phyloP scores from a whole-genome alignment of 2,329 filamentous ascomycete species.

The Sclerotinia sclerotiorum region DNA sequence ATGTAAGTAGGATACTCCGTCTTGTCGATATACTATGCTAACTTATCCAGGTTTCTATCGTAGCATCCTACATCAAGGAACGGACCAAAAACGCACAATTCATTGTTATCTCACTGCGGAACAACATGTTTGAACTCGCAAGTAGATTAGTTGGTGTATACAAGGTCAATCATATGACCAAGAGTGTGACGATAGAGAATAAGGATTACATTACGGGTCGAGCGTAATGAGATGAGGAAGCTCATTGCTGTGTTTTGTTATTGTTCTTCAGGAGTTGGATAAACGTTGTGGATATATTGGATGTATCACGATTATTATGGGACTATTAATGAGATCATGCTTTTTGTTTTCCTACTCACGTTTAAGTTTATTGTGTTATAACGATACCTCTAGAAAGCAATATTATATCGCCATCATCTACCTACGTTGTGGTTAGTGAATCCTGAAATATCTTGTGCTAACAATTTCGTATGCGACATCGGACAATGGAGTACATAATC shows the following conservation, averaged over 20 bases:
- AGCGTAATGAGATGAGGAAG: slow-evolving; percentile 10
- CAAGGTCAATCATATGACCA: slow-evolving; percentile 99
- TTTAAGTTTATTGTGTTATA: neutral
- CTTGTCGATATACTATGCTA: slow-evolving; percentile 19
- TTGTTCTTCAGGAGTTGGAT: neutral
- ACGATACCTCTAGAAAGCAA: neutral
- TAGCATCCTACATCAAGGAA: slow-evolving; percentile 98
- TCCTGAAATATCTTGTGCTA: no score
- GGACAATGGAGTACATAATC: neutral
- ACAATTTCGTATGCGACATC: neutral
- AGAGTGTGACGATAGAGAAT: slow-evolving; percentile 88
- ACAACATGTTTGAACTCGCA: slow-evolving; percentile 99
- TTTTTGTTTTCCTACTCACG: slow-evolving; percentile 1
- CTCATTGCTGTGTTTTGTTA: neutral
- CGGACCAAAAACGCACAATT: slow-evolving; percentile 99
- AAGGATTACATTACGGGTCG: slow-evolving; percentile 61
- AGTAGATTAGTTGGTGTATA: slow-evolving; percentile 93
- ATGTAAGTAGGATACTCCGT: slow-evolving; percentile 62
- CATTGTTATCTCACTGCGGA: slow-evolving; percentile 94
- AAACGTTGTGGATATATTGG: neutral
- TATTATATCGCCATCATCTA: neutral
- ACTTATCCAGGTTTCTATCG: slow-evolving; percentile 72
- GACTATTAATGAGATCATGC: slow-evolving; percentile 28
- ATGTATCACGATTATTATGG: slow-evolving; percentile 30
- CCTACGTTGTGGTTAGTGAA: neutral